Conservation (phyloP, 805 yeast species). For the Spathaspora arborariae region DNA sequence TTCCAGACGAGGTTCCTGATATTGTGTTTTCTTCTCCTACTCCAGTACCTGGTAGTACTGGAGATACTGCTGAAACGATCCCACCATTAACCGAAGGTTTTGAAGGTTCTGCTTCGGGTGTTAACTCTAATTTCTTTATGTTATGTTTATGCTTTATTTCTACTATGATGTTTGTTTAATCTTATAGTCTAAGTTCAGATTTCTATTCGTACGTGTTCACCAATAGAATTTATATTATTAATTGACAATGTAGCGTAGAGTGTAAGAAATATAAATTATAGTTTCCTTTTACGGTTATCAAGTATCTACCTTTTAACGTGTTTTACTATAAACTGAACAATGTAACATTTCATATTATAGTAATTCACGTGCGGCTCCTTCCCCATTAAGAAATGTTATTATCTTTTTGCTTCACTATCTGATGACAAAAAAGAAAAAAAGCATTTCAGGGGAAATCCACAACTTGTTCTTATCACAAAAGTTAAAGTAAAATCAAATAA, state of each 20-base stretch:
- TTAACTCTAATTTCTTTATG: neutral
- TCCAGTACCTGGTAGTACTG: neutral
- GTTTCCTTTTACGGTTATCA: too few relatives aligned
- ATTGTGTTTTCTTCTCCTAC: neutral
- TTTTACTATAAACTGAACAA: too few relatives aligned
- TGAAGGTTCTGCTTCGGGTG: neutral
- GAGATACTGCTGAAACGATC: neutral
- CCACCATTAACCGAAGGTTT: too few relatives aligned
- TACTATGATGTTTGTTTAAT: neutral
- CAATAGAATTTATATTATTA: neutral
- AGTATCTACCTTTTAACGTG: too few relatives aligned
- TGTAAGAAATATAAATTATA: too few relatives aligned
- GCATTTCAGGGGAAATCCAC: neutral
- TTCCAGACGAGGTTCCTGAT: neutral
- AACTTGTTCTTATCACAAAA: too few relatives aligned
- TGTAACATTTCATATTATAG: too few relatives aligned
- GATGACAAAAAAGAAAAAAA: neutral
- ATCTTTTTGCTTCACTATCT: neutral
- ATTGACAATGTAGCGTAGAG: too few relatives aligned
- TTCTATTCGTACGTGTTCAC: neutral
- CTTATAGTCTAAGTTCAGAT: neutral
- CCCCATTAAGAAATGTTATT: neutral
- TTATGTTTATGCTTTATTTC: neutral
- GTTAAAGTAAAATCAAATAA: neutral
- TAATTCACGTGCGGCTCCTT: neutral